Evolutionary conservation across 306 rosid species (phyloP).

Genomic region (Prunus armeniaca): DNA sequence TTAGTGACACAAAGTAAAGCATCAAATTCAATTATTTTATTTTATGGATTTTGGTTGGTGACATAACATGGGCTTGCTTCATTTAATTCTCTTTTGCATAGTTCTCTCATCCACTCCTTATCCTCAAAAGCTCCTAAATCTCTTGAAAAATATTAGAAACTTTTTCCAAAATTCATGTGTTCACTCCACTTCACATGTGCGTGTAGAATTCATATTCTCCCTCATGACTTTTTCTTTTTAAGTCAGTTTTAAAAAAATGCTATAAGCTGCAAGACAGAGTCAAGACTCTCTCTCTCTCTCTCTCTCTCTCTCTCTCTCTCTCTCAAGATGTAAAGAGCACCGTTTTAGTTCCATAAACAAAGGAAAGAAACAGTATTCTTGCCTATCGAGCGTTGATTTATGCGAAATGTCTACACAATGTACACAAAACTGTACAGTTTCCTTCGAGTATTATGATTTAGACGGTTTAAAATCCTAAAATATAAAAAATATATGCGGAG

Average conservation of each 20-base stretch:
- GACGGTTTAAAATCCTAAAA: no score
- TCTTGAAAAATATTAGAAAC: neutral
- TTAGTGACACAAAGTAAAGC: slow-evolving; percentile 57
- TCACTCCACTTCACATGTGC: slow-evolving; percentile 1
- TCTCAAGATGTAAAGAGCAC: no score
- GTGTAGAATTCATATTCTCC: neutral
- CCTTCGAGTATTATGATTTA: no score
- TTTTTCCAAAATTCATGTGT: neutral
- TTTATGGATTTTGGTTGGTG: slow-evolving; percentile 17
- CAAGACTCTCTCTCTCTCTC: no score
- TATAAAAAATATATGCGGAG: no score
- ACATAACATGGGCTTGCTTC: slow-evolving; percentile 20
- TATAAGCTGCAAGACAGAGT: no score
- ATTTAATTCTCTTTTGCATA: neutral
- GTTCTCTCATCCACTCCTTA: slow-evolving; percentile 16
- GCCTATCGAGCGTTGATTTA: no score
- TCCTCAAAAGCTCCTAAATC: neutral
- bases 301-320: no score
- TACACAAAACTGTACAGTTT: no score
- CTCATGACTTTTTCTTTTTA: neutral
- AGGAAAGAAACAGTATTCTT: no score
- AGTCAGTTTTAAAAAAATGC: neutral
- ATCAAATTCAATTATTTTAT: slow-evolving; percentile 26
- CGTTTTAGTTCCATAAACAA: no score
- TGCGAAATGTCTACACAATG: no score